Base-by-base conservation (phyloP, 257 asterid species). In the Jaltomata sinuosa region DNA sequence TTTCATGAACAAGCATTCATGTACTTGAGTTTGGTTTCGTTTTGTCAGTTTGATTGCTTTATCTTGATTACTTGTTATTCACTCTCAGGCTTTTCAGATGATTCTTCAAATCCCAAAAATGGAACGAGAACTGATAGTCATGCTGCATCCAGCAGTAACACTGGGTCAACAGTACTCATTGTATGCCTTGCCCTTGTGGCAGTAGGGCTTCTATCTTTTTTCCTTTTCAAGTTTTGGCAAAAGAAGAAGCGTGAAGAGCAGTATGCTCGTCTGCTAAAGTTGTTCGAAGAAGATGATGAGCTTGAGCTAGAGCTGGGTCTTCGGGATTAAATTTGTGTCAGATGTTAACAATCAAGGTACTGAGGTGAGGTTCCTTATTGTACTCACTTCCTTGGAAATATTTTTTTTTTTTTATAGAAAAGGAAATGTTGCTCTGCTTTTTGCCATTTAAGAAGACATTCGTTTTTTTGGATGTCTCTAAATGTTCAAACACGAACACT, bases 261-360 rank as follows among this genome's bases (percentile, higher is more conserved):
- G 88, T 93, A 93, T 59, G 97, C 98, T 86, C 98, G 94, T 81
- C 87, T 95, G 83, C 92, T 93, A 78, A 93, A 92, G 92, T 85
- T 95, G 93, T 95, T 95, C 81, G 98, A 95, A 90, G 95, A 93
- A 88, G 98, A 95, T 78, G 98, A 95, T 79, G 97, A 95, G 89
- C 95, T 95, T n/a, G 98, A 95, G 89, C 88, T 95, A 6, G 98
- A 95, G 89, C 98, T 95, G 59, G 98, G 98, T 86, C 94, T 95
- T 83, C 91, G 97, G 62, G 97, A 93, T 90, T 93, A 91, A 93
- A 80, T 83, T 57, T 68, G 40, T 40, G 62, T 36, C 65, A 78
- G 49, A 85, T 84, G 83, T 79, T 69, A 38, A 25, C 34, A 59
- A 49, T 49, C 64, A 82, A 52, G 83, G 69, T 85, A 77, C 84